These are phyloP conservation scores for Cladophialophora chaetospira DNA, from an alignment of 2,329 filamentous ascomycete species.

Conservation along the genomic window DNA sequence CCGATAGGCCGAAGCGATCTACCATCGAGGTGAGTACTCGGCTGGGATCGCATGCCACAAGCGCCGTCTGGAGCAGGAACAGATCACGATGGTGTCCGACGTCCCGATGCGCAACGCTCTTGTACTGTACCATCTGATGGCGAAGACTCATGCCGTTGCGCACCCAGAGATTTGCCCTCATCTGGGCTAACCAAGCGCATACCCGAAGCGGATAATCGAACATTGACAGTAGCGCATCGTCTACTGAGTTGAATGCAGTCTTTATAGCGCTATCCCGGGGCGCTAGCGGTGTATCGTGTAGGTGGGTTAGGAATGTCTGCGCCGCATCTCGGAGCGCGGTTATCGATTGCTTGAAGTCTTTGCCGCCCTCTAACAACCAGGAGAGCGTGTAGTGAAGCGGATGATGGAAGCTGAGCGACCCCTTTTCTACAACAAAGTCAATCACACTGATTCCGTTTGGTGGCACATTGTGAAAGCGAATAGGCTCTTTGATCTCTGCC, in stretches of 20 bases:
- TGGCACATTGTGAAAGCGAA: conserved; percentile 73
- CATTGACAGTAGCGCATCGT: conserved; percentile 80
- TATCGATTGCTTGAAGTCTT: conserved; percentile 41
- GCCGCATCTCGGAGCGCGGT: conserved; percentile 70
- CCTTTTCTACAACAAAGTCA: conserved; percentile 82
- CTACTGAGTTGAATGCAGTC: conserved; percentile 46
- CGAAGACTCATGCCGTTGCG: conserved; percentile 93
- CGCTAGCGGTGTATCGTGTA: conserved; percentile 18
- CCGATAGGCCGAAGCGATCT: conserved; percentile 84
- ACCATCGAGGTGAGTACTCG: conserved; percentile 85
- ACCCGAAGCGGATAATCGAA: conserved; percentile 94
- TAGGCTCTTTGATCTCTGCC: conserved; percentile 83
- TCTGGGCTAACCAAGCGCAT: conserved; percentile 94
- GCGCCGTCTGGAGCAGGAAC: conserved; percentile 85
- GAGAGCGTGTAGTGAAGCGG: conserved; percentile 94
- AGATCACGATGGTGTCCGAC: conserved; percentile 94
- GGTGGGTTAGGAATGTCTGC: conserved; percentile 56
- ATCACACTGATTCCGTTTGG: conserved; percentile 61
- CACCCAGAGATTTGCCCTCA: conserved; percentile 98
- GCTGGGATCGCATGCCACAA: conserved; percentile 81
- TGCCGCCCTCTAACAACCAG: conserved; percentile 90
- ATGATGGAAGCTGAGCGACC: conserved; percentile 96
- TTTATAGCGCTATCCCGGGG: conserved; percentile 26
- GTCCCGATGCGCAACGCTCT: conserved; percentile 84
- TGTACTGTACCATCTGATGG: conserved; percentile 92